These are phyloP conservation scores for Hirsutella minnesotensis DNA, from an alignment of 2,329 filamentous ascomycete species.

Conservation along the genomic window DNA sequence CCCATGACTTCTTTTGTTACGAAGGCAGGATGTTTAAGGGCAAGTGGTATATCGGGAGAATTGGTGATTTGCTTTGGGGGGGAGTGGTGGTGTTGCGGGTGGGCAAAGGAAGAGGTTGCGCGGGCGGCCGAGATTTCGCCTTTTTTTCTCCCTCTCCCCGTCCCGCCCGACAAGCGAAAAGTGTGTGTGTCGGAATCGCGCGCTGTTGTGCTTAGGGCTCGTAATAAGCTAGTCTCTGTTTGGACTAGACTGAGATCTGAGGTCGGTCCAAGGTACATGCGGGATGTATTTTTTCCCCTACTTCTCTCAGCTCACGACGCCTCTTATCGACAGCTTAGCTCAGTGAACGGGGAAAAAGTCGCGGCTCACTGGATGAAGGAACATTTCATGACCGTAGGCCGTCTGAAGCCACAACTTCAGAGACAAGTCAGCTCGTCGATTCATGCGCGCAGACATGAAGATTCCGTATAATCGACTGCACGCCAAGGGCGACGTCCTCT, in stretches of 20 bases:
- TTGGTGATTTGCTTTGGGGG: conserved; percentile 10
- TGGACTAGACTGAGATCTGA: conserved; percentile 1
- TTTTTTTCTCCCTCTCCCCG: conserved; percentile 7
- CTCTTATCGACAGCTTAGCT: not conserved
- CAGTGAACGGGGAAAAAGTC: not conserved
- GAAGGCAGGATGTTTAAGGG: conserved; percentile 99
- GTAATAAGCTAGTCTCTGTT: conserved; percentile 2
- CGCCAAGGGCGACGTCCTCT: conserved; percentile 43
- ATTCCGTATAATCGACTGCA: conserved; percentile 56
- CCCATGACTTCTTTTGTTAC: conserved; percentile 90
- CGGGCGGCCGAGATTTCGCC: conserved; percentile 9
- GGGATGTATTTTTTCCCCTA: conserved; percentile 21
- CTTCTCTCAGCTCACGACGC: not conserved
- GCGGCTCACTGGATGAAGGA: not conserved
- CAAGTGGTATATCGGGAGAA: conserved; percentile 26
- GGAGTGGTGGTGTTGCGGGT: conserved; percentile 9
- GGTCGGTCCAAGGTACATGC: conserved; percentile 13
- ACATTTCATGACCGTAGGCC: not conserved
- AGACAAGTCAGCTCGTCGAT: not conserved
- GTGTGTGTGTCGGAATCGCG: conserved; percentile 15
- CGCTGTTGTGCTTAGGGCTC: conserved; percentile 24
- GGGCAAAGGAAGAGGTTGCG: not conserved
- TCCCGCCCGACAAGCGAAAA: conserved; percentile 7
- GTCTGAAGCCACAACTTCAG: not conserved
- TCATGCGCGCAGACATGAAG: conserved; percentile 19